A percentile compares a stretch with the other conserved stretches of the same genome.
These are phyloP conservation scores for Nothophaeocryptopus gaeumannii DNA, from an alignment of 2,329 filamentous ascomycete genomes.

Conservation along the genomic window DNA sequence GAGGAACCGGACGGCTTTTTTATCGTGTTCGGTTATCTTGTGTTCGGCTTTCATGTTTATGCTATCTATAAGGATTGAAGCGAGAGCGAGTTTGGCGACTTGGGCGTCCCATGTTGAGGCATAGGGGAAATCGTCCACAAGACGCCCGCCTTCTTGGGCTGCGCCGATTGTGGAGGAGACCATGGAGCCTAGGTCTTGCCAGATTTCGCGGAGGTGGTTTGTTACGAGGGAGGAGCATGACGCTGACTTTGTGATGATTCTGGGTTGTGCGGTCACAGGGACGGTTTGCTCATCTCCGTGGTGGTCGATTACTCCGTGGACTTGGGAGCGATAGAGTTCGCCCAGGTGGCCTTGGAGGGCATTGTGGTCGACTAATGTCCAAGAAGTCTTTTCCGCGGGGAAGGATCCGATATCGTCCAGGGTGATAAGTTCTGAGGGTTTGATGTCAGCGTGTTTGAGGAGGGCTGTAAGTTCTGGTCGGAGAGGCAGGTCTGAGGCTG, in stretches of 20 bases:
- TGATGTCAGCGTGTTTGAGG: constrained; percentile 59
- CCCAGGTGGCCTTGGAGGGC: constrained; percentile 62
- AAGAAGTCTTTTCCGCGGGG: constrained; percentile 57
- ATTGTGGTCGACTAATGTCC: constrained; percentile 81
- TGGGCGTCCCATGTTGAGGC: constrained; percentile 52
- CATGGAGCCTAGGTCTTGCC: constrained; percentile 51
- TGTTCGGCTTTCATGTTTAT: constrained; percentile 56
- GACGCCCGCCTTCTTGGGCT: constrained; percentile 40
- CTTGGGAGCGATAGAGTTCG: constrained; percentile 48
- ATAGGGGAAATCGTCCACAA: constrained; percentile 36
- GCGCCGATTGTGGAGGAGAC: constrained; percentile 39
- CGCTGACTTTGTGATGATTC: constrained; percentile 64
- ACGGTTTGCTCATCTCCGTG: constrained; percentile 69
- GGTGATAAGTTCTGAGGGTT: constrained; percentile 62
- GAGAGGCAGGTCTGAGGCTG: constrained; percentile 64
- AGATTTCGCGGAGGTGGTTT: constrained; percentile 56
- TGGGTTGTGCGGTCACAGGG: constrained; percentile 48
- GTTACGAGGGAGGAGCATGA: constrained; percentile 72
- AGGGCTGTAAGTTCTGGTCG: constrained; percentile 70
- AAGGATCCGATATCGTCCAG: constrained; percentile 56
- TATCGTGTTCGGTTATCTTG: constrained; percentile 65
- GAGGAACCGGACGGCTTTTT: constrained; percentile 56
- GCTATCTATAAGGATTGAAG: constrained; percentile 72
- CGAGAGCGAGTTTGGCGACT: constrained; percentile 66
- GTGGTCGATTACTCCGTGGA: constrained; percentile 72